Evolutionary conservation across 2,329 filamentous ascomycete genomes (phyloP).

Genomic region (Aspergillus ochraceus): DNA sequence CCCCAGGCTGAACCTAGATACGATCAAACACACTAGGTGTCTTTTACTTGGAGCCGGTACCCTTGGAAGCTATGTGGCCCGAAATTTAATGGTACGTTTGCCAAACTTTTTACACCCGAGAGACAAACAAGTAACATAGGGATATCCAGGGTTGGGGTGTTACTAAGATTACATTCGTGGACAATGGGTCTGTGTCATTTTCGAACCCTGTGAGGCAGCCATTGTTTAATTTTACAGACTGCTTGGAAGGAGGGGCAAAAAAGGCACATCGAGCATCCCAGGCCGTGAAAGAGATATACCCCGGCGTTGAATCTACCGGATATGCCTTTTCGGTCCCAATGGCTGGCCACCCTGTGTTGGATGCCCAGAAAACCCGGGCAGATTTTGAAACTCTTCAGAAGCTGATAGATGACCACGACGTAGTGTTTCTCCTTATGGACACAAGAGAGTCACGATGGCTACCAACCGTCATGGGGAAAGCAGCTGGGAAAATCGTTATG

Average conservation of each 20-base stretch:
- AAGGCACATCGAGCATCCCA: constrained; percentile 82
- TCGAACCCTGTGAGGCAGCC: constrained; percentile 96
- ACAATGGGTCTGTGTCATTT: constrained; percentile 89
- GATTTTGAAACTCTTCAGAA: constrained; percentile 75
- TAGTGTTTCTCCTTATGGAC: constrained; percentile 95
- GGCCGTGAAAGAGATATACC: constrained; percentile 81
- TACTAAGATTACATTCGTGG: constrained; percentile 90
- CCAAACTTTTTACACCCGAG: background rate
- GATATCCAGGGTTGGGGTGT: constrained; percentile 76
- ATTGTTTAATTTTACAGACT: constrained; percentile 87
- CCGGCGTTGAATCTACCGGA: constrained; percentile 79
- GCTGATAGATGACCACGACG: constrained; percentile 83
- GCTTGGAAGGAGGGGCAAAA: constrained; percentile 75
- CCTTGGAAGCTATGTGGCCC: constrained; percentile 87
- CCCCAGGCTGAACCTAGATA: constrained; percentile 80
- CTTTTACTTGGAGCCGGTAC: constrained; percentile 90
- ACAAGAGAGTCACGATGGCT: constrained; percentile 93
- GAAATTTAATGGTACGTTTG: constrained; percentile 68
- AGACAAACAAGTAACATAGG: background rate
- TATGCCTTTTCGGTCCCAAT: constrained; percentile 87
- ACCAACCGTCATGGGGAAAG: constrained; percentile 93
- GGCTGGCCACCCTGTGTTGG: constrained; percentile 84
- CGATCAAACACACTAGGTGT: constrained; percentile 86
- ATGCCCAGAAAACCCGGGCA: constrained; percentile 66
- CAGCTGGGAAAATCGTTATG: constrained; percentile 89